Evolutionary conservation across 2,329 filamentous ascomycete species (phyloP), one percentile per base, ranked within the genome.

Genomic region (Colletotrichum chlorophyti): DNA sequence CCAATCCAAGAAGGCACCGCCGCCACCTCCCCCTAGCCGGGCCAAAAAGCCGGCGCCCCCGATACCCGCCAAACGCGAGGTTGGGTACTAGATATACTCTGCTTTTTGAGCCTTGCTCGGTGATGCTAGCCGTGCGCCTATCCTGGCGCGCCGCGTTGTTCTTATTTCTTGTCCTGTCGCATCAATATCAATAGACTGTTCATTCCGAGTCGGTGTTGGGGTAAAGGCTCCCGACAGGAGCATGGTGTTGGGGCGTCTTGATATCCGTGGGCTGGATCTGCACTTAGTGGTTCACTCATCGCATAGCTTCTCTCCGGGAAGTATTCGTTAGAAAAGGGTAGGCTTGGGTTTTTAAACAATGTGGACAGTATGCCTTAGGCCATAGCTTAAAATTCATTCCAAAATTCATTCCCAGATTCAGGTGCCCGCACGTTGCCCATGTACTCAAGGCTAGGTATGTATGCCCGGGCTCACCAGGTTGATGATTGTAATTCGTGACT

Each of bases 21-120:
- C 78, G 7, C 79, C 78, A 37, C 78, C 78, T 11, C 78, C 78
- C 17, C 77, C 77, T 3, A 78, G 74, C 66, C 70, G 76, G 27
- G 69, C 75, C 53, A 84, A 84, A 76, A 85, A 85, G 73, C 80
- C 80, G 3, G 72, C 82, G 10, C 83, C 82, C 41, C 82, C 83
- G 3, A 46, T 63, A n/a, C 61, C 61, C 12, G 58, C 72, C 14
- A 71, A 69, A 54, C 62, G 72, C 38, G 69, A 72, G 60, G 63
- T 68, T 45, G 61, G 66, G 24, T 70, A 70, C 47, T 68, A 65
- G 60, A 49, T 52, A 32, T 60, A 59, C 47, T 34, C 24, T 14
- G 32, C 46, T 24, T 38, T 24, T 23, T 57, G 42, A 47, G 34
- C 11, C 10, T 42, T n/a, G 5, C 4, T 15, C 6, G 32, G 42